phyloP scores from a whole-genome alignment of 2,329 filamentous ascomycete genomes.

The Alternaria sp. region DNA sequence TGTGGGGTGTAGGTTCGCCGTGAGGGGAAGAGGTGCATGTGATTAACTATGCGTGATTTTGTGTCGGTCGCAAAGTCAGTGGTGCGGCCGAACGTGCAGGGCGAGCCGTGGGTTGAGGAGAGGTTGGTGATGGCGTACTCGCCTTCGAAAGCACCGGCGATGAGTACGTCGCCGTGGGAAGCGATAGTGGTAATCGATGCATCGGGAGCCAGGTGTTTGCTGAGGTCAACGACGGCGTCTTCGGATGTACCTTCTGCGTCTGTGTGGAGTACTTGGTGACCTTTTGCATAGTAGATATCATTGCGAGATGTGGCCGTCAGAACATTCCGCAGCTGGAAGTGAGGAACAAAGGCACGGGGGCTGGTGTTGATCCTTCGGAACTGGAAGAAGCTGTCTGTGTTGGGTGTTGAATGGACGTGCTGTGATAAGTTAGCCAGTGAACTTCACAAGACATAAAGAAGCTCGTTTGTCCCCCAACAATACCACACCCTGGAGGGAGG shows the following conservation, averaged over 20 bases:
- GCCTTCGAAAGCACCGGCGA: constrained; percentile 64
- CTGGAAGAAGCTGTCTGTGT: constrained; percentile 55
- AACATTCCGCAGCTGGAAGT: constrained; percentile 66
- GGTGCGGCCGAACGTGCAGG: constrained; percentile 54
- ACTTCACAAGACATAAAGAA: neutral
- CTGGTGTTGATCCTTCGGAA: constrained; percentile 58
- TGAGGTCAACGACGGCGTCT: constrained; percentile 57
- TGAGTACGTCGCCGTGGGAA: constrained; percentile 55
- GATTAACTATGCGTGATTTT: constrained; percentile 63
- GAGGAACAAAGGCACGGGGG: constrained; percentile 58
- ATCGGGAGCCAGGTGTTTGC: constrained; percentile 46
- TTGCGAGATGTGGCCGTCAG: constrained; percentile 61
- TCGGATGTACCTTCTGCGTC: constrained; percentile 53
- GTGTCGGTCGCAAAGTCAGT: constrained; percentile 56
- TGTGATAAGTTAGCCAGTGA: constrained; percentile 18
- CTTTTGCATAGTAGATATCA: constrained; percentile 61
- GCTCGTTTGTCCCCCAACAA: neutral
- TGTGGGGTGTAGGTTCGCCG: constrained; percentile 57
- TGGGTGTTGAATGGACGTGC: constrained; percentile 37
- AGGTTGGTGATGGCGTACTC: constrained; percentile 61
- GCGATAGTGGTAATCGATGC: constrained; percentile 61
- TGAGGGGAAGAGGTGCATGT: constrained; percentile 60
- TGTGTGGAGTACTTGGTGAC: constrained; percentile 57
- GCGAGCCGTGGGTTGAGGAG: constrained; percentile 42
- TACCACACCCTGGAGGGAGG: neutral